Conservation (phyloP, 1,284 basidiomycete species). For the Cutaneotrichosporon curvatum region DNA sequence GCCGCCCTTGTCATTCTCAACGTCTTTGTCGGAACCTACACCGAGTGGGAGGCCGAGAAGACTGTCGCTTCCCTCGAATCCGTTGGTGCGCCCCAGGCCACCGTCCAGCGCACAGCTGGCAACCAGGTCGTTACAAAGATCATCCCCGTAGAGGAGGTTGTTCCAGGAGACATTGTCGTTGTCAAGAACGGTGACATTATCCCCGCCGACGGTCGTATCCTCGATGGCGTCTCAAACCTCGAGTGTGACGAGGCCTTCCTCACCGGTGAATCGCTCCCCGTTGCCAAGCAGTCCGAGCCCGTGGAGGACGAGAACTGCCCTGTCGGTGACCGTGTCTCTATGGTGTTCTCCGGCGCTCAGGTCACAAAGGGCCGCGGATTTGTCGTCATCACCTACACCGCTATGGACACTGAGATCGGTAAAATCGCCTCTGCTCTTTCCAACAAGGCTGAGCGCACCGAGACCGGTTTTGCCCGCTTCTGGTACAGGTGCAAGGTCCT, state of each 20-base stretch:
- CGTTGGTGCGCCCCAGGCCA: constrained; percentile 55
- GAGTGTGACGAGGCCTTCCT: constrained; percentile 61
- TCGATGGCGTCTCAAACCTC: constrained; percentile 49
- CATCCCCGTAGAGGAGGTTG: constrained; percentile 56
- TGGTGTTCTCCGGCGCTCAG: constrained; percentile 54
- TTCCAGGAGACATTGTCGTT: constrained; percentile 57
- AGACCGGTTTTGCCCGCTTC: constrained; percentile 37
- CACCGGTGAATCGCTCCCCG: constrained; percentile 65
- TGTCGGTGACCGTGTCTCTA: constrained; percentile 48
- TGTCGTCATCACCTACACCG: constrained; percentile 56
- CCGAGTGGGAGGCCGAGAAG: constrained; percentile 49
- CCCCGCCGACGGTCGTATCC: constrained; percentile 54
- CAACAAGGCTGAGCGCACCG: constrained; percentile 39
- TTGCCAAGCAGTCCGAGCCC: constrained; percentile 53
- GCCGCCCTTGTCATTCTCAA: constrained; percentile 58
- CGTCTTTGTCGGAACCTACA: constrained; percentile 45
- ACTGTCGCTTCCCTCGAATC: constrained; percentile 48
- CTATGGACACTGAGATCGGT: constrained; percentile 62
- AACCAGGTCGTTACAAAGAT: constrained; percentile 41
- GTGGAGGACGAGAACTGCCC: constrained; percentile 47
- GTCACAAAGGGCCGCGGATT: constrained; percentile 61
- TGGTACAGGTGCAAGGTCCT: constrained; percentile 44
- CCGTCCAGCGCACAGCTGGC: constrained; percentile 50
- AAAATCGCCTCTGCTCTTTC: constrained; percentile 53
- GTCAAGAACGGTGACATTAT: constrained; percentile 57